phyloP scores from a whole-genome alignment of 352 stramenopile species.

The Globisporangium paroecandrum region DNA sequence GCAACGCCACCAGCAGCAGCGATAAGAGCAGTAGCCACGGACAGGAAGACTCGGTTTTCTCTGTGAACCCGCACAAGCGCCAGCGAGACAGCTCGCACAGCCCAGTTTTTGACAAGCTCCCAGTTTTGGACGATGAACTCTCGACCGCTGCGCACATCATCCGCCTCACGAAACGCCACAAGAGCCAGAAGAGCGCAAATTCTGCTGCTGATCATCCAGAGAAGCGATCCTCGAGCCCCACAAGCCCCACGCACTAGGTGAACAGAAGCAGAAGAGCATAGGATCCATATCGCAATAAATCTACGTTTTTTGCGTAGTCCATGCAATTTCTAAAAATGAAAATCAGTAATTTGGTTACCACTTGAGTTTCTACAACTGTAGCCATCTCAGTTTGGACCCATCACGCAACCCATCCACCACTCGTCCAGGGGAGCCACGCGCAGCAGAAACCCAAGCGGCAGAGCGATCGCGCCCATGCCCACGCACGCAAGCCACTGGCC shows the following conservation, averaged over 20 bases:
- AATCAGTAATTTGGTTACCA: too few relatives aligned
- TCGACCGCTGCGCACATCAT: conserved; percentile 22
- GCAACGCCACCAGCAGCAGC: conserved; percentile 14
- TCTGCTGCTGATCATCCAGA: neutral
- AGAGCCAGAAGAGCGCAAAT: conserved; percentile 19
- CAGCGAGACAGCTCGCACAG: conserved; percentile 34
- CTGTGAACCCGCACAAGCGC: conserved; percentile 38
- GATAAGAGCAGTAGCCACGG: conserved; percentile 11
- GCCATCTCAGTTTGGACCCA: neutral
- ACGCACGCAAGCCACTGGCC: conserved; percentile 27
- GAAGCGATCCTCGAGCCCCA: neutral
- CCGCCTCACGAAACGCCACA: conserved; percentile 48
- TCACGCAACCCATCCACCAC: neutral
- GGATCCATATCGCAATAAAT: conserved; percentile 9
- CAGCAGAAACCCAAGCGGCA: conserved; percentile 31
- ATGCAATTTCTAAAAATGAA: neutral
- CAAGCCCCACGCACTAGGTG: neutral
- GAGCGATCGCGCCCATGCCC: conserved; percentile 15
- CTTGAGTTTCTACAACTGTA: neutral
- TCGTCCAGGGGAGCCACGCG: conserved; percentile 1
- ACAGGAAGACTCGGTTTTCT: neutral
- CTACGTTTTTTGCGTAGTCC: conserved; percentile 7
- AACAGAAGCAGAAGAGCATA: neutral
- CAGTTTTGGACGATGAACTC: conserved; percentile 29
- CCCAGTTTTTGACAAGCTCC: conserved; percentile 29